Evolutionary conservation across 2,329 filamentous ascomycete genomes (phyloP).

Genomic region (Aciculosporium take): DNA sequence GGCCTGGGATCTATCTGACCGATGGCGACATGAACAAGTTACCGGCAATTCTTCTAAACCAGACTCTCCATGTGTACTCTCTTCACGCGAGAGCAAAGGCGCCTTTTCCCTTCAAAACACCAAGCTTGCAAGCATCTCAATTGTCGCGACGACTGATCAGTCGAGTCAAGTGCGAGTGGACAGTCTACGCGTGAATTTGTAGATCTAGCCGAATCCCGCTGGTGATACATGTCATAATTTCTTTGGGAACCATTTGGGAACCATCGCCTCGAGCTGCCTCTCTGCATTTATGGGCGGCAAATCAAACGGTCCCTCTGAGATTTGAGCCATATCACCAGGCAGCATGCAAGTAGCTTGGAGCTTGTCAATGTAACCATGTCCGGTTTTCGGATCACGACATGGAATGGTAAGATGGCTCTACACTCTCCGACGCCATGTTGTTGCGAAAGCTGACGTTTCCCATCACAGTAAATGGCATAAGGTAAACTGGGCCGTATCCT

Average conservation of each 20-base stretch:
- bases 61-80: no score
- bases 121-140: no score
- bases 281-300: not conserved
- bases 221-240: not conserved
- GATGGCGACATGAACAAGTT: no score
- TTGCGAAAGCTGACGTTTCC: constrained; percentile 2
- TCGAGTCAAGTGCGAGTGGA: not conserved
- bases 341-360: not conserved
- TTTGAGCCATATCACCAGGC: not conserved
- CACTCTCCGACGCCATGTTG: no score
- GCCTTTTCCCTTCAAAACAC: no score
- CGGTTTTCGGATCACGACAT: constrained; percentile 69
- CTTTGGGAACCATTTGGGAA: no score
- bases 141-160: no score
- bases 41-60: no score
- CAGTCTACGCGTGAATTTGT: not conserved
- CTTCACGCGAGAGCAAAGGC: no score
- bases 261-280: not conserved
- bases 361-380: constrained; percentile 28
- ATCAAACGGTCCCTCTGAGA: not conserved
- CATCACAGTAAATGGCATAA: constrained; percentile 62
- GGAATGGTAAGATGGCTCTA: constrained; percentile 52
- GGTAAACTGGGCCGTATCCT: constrained; percentile 23
- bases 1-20: no score
- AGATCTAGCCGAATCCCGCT: not conserved